A percentile compares a stretch with the other conserved stretches of the same genome.
phyloP scores from a whole-genome alignment of 805 yeast genomes.

The Metschnikowia borealis region DNA sequence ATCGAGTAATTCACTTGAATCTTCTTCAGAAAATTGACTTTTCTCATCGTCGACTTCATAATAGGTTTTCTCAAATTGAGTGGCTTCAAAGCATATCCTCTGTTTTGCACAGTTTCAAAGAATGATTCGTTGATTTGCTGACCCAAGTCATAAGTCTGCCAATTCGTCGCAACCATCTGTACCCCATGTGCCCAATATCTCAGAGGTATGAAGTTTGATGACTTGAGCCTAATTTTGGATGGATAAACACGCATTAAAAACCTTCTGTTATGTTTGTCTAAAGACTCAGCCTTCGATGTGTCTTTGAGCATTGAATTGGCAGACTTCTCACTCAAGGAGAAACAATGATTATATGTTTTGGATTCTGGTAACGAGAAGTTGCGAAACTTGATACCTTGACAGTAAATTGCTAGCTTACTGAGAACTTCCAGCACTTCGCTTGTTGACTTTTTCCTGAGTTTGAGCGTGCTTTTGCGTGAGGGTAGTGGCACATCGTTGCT shows the following conservation, averaged over 20 bases:
- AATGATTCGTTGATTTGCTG: slow-evolving; percentile 84
- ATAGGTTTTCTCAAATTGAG: slow-evolving; percentile 34
- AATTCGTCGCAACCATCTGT: slow-evolving; percentile 94
- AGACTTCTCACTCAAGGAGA: slow-evolving; percentile 78
- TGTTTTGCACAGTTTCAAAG: slow-evolving; percentile 55
- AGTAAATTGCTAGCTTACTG: slow-evolving; percentile 62
- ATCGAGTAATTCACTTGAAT: slow-evolving; percentile 21
- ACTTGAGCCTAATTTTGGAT: slow-evolving; percentile 66
- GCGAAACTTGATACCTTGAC: slow-evolving; percentile 71
- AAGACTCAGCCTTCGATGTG: slow-evolving; percentile 46
- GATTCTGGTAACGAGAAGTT: slow-evolving; percentile 86
- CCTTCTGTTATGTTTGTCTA: slow-evolving; percentile 72
- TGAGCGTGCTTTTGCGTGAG: slow-evolving; percentile 17
- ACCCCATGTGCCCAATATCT: slow-evolving; percentile 79
- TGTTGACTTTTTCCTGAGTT: slow-evolving; percentile 21
- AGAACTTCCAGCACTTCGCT: slow-evolving; percentile 38
- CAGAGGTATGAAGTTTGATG: slow-evolving; percentile 79
- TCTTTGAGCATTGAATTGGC: slow-evolving; percentile 64
- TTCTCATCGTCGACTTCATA: slow-evolving; percentile 21
- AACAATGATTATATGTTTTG: slow-evolving; percentile 73
- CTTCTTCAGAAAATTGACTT: slow-evolving; percentile 5
- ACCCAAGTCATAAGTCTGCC: slow-evolving; percentile 91
- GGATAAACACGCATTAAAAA: slow-evolving; percentile 87
- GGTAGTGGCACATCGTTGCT: slow-evolving; percentile 22
- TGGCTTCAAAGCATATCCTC: slow-evolving; percentile 85